A percentile compares a stretch with the other conserved stretches of the same genome.
Conservation (phyloP, 441 rosid genomes). For the Raphanus hybrid region DNA sequence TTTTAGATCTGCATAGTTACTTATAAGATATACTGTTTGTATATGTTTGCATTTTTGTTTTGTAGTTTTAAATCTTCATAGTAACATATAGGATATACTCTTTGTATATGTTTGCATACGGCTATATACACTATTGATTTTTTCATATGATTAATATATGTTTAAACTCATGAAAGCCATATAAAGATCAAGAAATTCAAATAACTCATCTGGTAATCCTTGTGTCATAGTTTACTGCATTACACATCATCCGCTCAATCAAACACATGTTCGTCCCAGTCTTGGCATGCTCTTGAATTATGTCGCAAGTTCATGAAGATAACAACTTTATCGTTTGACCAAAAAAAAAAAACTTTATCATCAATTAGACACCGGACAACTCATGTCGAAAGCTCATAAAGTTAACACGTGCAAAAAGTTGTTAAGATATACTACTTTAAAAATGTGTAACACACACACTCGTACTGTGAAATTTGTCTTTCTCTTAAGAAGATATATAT, state of each 20-base stretch:
- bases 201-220: not conserved
- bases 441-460: not conserved
- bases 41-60: constrained; percentile 23
- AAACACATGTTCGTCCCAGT: constrained; percentile 5
- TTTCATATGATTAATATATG: not conserved
- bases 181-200: constrained; percentile 1
- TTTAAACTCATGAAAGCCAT: not conserved
- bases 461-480: not conserved
- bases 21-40: constrained; percentile 3
- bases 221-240: not conserved
- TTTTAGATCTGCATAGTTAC: constrained; percentile 1
- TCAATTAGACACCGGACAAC: not conserved
- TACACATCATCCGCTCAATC: not conserved
- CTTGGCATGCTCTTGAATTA: constrained; percentile 20
- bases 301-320: not conserved
- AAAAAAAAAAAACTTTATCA: not conserved
- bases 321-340: not conserved
- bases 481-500: constrained; percentile 3
- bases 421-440: not conserved
- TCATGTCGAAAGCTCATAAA: not conserved
- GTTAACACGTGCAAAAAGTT: not conserved
- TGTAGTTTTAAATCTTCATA: constrained; percentile 19
- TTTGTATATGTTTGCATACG: constrained; percentile 20
- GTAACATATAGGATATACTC: not conserved
- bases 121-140: not conserved